phyloP scores from a whole-genome alignment of 148 eudicot species.

The Nepenthes mirabilis region DNA sequence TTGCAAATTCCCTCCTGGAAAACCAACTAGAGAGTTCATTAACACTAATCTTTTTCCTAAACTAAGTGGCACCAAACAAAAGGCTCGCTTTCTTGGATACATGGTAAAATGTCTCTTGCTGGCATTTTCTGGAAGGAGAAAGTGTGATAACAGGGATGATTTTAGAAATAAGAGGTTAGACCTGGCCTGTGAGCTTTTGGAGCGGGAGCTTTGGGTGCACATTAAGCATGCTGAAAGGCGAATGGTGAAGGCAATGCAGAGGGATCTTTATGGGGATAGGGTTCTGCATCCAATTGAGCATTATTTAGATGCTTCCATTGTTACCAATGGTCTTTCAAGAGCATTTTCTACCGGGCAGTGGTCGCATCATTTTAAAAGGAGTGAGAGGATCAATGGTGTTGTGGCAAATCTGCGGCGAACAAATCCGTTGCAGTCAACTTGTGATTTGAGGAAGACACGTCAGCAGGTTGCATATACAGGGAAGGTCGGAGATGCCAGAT shows the following conservation, averaged over 20 bases:
- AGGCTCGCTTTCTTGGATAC: conserved; percentile 83
- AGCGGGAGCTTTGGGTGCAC: conserved; percentile 69
- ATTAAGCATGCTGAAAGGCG: conserved; percentile 84
- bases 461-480: conserved; percentile 84
- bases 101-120: conserved; percentile 77
- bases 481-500: conserved; percentile 93
- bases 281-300: conserved; percentile 43
- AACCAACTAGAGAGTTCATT: conserved; percentile 46
- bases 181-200: conserved; percentile 72
- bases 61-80: conserved; percentile 35
- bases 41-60: conserved; percentile 43
- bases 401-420: conserved; percentile 84
- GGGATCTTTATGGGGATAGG: conserved; percentile 77
- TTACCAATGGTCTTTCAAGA: conserved; percentile 82
- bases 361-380: conserved; percentile 67
- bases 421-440: conserved; percentile 64
- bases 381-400: conserved; percentile 66
- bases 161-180: conserved; percentile 85
- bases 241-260: conserved; percentile 83
- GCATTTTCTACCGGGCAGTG: conserved; percentile 89
- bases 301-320: conserved; percentile 76
- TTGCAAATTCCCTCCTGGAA: conserved; percentile 61
- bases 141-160: conserved; percentile 79
- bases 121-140: conserved; percentile 62
- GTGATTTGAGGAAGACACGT: conserved; percentile 90